Base-by-base conservation (phyloP, 148 eudicot species). In the Salicornia ramosissima region DNA sequence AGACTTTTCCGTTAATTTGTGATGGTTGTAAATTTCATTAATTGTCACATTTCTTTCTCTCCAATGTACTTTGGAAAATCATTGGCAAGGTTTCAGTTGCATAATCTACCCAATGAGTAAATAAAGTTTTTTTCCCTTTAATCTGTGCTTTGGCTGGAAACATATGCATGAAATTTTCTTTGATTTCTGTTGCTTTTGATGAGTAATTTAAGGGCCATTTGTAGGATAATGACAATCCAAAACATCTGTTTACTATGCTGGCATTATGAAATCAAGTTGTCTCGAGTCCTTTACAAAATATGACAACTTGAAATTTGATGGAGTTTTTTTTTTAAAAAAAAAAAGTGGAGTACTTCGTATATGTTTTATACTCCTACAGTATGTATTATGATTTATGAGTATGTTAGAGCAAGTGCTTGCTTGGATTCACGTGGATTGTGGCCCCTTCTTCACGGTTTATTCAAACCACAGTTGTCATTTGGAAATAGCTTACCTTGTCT, bases 191-290 rank as follows among this genome's bases (percentile, higher is more conserved):
- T 25, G 26, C 11, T 0, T 29, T 26, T 13, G 49, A 45, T 25
- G 60, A 11, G 31, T 6, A 28, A 55, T 11, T 29, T 13, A 25
- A 13, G n/a, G 19, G 25, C 31, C 15, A 55, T 30, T 28, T 26
- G 31, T 55, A 26, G 25, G n/a, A 12, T 55, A 4, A 12, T 55
- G 33, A 31, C 40, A 36, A 36, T 4, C n/a, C n/a, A n/a, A n/a
- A n/a, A n/a, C n/a, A n/a, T n/a, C n/a, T 36, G 40, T 1, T 15
- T 12, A 15, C 19, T 46, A 46, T 62, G 64, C 25, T 33, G 28
- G 65, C 65, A 39, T 46, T 15, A 46, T 46, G 56, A 6, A 4
- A 31, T 18, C 64, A 43, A 60, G 64, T 60, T 60, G 64, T 43
- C 1, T 59, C n/a, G 22, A 52, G n/a, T n/a, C n/a, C n/a, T n/a